A percentile compares a stretch with the other conserved stretches of the same genome.
Evolutionary conservation across 2,329 filamentous ascomycete species (phyloP).

Genomic region (Didymella segeticola): DNA sequence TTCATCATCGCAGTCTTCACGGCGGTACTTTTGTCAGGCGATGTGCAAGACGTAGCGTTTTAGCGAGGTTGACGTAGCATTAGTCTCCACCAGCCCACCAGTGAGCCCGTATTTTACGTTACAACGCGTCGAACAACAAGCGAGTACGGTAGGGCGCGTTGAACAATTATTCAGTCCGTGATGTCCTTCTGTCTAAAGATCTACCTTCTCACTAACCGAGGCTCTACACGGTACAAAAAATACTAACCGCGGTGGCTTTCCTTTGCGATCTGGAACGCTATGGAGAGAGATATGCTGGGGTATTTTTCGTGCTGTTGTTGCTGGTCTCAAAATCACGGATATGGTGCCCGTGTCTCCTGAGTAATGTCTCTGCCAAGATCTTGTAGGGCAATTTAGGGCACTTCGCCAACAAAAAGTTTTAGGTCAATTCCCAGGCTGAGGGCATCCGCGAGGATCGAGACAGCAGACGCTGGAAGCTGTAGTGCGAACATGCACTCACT

Average conservation of each 20-base stretch:
- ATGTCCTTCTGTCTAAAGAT: background rate
- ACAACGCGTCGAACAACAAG: background rate
- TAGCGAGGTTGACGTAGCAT: background rate
- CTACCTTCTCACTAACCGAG: background rate
- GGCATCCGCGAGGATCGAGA: background rate
- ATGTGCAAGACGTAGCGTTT: background rate
- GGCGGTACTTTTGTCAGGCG: background rate
- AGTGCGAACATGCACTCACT: background rate
- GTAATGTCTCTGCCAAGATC: no score
- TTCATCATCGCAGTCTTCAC: background rate
- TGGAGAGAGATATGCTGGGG: slow-evolving; percentile 56
- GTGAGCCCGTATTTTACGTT: no score
- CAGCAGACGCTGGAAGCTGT: background rate
- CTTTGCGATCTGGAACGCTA: slow-evolving; percentile 53
- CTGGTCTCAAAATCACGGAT: slow-evolving; percentile 61
- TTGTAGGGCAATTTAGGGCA: no score
- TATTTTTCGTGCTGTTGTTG: slow-evolving; percentile 55
- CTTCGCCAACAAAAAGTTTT: no score
- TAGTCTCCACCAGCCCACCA: background rate
- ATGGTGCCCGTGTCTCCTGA: slow-evolving; percentile 29
- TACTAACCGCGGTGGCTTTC: background rate
- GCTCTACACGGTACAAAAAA: background rate
- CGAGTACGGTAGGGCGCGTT: background rate
- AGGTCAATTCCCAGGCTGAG: slow-evolving; percentile 25
- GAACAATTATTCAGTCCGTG: background rate